These are phyloP conservation scores for Crithidia thermophila DNA, from an alignment of 208 protist genomes.

Conservation along the genomic window DNA sequence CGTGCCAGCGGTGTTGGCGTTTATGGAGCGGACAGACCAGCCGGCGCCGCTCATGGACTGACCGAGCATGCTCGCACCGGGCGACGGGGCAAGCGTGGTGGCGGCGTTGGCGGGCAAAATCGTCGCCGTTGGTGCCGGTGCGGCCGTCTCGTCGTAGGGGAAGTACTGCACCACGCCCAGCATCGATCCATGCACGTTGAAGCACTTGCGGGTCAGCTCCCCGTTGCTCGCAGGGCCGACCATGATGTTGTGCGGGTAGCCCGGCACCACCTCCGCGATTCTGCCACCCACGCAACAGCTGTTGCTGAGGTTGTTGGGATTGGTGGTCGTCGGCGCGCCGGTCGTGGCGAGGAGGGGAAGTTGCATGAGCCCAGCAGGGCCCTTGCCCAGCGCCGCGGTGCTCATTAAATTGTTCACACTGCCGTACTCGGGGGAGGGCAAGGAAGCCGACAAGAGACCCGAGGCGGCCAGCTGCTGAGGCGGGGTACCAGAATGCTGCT, in stretches of 20 bases:
- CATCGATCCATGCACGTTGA: conserved; percentile 53
- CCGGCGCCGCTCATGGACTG: conserved; percentile 22
- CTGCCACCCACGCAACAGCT: too few relatives aligned
- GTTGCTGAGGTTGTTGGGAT: too few relatives aligned
- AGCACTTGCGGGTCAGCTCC: conserved; percentile 31
- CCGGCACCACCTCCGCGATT: not conserved
- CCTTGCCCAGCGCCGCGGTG: not conserved
- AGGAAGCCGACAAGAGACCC: not conserved
- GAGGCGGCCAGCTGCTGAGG: conserved; percentile 5
- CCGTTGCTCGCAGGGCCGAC: conserved; percentile 23
- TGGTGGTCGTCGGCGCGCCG: not conserved
- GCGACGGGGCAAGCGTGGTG: conserved; percentile 26
- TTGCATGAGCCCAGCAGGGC: not conserved
- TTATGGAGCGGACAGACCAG: conserved; percentile 21
- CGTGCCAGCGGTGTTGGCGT: conserved; percentile 1
- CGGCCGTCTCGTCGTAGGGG: conserved; percentile 35
- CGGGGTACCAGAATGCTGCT: too few relatives aligned
- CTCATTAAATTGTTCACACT: not conserved
- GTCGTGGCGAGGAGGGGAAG: not conserved
- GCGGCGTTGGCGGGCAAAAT: conserved; percentile 29
- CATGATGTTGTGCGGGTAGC: conserved; percentile 15
- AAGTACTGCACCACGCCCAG: conserved; percentile 38
- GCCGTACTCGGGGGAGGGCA: conserved; percentile 2
- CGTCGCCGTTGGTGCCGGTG: conserved; percentile 36
- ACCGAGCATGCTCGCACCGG: conserved; percentile 9